Evolutionary conservation across 371 early-diverging fungal species (phyloP).

Genomic region (Basidiobolus meristosporus): DNA sequence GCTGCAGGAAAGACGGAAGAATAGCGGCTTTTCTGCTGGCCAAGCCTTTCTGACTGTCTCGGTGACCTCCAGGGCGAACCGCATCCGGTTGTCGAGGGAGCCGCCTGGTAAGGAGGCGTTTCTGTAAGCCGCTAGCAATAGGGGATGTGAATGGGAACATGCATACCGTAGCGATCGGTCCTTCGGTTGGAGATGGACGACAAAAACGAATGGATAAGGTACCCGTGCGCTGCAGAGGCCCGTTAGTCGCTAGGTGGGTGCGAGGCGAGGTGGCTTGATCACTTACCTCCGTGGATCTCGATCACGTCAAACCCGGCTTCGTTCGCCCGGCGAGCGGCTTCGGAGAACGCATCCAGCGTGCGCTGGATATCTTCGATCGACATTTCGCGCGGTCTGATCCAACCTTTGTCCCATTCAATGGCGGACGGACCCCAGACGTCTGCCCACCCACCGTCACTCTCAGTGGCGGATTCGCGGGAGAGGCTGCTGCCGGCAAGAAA

Average conservation of each 20-base stretch:
- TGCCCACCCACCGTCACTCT: constrained; percentile 53
- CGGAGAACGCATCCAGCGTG: constrained; percentile 33
- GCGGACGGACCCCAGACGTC: constrained; percentile 52
- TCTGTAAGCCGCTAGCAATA: too few relatives aligned
- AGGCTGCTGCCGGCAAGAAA: constrained; percentile 11
- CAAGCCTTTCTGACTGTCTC: constrained; percentile 39
- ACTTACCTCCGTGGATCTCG: constrained; percentile 64
- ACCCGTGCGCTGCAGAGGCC: constrained; percentile 26
- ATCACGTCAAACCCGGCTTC: constrained; percentile 69
- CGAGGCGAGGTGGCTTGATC: constrained; percentile 12
- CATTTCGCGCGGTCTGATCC: constrained; percentile 33
- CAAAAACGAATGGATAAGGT: constrained; percentile 57
- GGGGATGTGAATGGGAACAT: neutral
- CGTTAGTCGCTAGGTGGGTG: neutral
- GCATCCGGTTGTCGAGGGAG: constrained; percentile 51
- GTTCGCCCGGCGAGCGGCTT: constrained; percentile 46
- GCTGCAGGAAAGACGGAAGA: constrained; percentile 55
- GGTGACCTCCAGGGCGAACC: constrained; percentile 43
- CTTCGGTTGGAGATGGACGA: constrained; percentile 64
- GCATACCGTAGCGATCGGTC: constrained; percentile 54
- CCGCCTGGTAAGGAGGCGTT: constrained; percentile 18
- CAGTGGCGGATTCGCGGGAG: constrained; percentile 4
- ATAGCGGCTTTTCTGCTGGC: constrained; percentile 61
- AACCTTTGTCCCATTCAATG: constrained; percentile 17
- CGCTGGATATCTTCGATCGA: constrained; percentile 35